Conservation (phyloP, 495 filamentous ascomycete species). For the Tirmania nivea region DNA sequence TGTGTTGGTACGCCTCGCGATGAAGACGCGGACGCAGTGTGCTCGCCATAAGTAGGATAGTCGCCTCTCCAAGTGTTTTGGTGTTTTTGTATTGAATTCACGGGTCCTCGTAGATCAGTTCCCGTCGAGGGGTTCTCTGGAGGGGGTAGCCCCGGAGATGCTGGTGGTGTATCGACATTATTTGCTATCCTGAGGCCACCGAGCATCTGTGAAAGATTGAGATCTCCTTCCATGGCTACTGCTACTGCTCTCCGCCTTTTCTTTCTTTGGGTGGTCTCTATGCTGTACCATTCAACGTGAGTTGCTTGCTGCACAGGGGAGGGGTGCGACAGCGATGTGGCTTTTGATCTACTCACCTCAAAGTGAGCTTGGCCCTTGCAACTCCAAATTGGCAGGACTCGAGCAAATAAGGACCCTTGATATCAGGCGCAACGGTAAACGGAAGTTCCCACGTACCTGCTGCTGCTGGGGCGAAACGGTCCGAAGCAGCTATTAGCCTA, state of each 20-base stretch:
- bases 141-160: constrained; percentile 10
- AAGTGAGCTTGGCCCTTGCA: too few relatives aligned
- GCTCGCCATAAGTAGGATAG: constrained; percentile 8
- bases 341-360: too few relatives aligned
- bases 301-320: too few relatives aligned
- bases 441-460: too few relatives aligned
- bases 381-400: too few relatives aligned
- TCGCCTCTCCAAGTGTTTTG: constrained; percentile 10
- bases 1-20: constrained; percentile 1
- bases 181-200: constrained; percentile 95
- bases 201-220: constrained; percentile 78
- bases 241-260: not conserved
- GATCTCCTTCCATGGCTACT: constrained; percentile 57
- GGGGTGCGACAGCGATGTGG: too few relatives aligned
- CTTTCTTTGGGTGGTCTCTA: too few relatives aligned
- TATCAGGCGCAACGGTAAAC: too few relatives aligned
- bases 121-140: constrained; percentile 7
- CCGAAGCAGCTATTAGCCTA: too few relatives aligned
- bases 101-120: constrained; percentile 18
- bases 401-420: too few relatives aligned
- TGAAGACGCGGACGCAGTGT: not conserved
- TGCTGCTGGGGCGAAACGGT: too few relatives aligned
- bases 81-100: constrained; percentile 21
- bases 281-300: too few relatives aligned
- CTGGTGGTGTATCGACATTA: constrained; percentile 46